A percentile compares a stretch with the other conserved stretches of the same genome.
These are phyloP conservation scores for Thozetella sp. DNA, from an alignment of 495 filamentous ascomycete genomes.

Conservation along the genomic window DNA sequence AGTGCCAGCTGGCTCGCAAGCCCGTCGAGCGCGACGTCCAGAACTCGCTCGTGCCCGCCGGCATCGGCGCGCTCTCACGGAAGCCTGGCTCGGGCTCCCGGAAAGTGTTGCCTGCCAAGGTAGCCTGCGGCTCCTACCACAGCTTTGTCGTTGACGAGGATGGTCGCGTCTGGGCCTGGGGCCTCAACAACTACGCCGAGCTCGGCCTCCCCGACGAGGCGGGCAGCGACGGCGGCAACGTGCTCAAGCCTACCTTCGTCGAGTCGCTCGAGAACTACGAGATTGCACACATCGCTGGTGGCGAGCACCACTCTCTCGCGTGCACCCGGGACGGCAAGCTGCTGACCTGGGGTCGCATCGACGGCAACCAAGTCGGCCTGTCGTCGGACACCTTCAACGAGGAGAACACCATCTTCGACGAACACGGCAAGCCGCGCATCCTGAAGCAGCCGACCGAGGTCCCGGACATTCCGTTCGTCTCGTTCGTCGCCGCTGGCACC, in stretches of 20 bases:
- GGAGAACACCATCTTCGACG: conserved; percentile 61
- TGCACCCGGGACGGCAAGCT: conserved; percentile 62
- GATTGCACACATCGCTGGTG: conserved; percentile 61
- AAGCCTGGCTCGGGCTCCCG: background rate
- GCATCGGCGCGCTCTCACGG: conserved; percentile 62
- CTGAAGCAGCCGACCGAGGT: conserved; percentile 50
- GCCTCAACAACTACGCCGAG: conserved; percentile 84
- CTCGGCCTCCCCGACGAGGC: conserved; percentile 69
- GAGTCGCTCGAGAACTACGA: conserved; percentile 52
- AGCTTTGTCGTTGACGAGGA: conserved; percentile 75
- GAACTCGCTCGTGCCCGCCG: conserved; percentile 65
- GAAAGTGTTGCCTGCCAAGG: conserved; percentile 34
- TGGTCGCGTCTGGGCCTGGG: conserved; percentile 79
- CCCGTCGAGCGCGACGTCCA: conserved; percentile 60
- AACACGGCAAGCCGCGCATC: conserved; percentile 55
- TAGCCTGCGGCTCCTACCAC: conserved; percentile 70
- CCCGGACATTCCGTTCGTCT: conserved; percentile 21
- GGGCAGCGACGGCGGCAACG: conserved; percentile 62
- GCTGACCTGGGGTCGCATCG: conserved; percentile 70
- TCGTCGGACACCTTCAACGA: conserved; percentile 42
- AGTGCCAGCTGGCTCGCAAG: conserved; percentile 74
- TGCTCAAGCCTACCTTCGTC: conserved; percentile 43
- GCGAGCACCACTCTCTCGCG: conserved; percentile 68
- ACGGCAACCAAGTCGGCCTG: conserved; percentile 65
- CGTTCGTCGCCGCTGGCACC: conserved; percentile 48